Conservation (phyloP, 306 rosid species). For the Crataegus laevigata region DNA sequence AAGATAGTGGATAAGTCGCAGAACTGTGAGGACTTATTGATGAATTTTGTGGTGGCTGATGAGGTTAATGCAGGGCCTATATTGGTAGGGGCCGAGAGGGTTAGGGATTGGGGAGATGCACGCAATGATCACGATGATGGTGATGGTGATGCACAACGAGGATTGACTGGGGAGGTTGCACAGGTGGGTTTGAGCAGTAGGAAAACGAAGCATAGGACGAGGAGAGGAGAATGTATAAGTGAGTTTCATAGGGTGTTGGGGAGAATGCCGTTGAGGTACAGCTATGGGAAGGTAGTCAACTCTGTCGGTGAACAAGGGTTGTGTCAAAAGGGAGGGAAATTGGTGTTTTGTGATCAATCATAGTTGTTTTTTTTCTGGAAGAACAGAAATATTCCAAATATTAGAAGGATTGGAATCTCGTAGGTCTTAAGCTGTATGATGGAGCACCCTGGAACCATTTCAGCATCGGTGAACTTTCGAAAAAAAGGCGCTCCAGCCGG, state of each 20-base stretch:
- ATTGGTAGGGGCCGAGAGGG: constrained; percentile 55
- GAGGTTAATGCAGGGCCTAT: constrained; percentile 50
- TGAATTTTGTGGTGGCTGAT: constrained; percentile 75
- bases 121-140: constrained; percentile 36
- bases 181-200: constrained; percentile 66
- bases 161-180: constrained; percentile 28
- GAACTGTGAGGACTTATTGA: constrained; percentile 82
- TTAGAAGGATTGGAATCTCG: too few species aligned
- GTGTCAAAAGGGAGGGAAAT: constrained; percentile 50
- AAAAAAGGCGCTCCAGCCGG: constrained; percentile 69
- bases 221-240: constrained; percentile 62
- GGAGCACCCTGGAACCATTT: constrained; percentile 22
- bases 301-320: constrained; percentile 70
- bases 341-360: constrained; percentile 57
- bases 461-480: constrained; percentile 60
- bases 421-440: not conserved
- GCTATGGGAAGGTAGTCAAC: constrained; percentile 62
- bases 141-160: constrained; percentile 15
- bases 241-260: constrained; percentile 66
- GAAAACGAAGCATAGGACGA: constrained; percentile 62
- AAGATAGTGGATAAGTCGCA: constrained; percentile 40
- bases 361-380: not conserved
- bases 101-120: constrained; percentile 72
- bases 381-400: not conserved
- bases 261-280: constrained; percentile 61